Percentiles rank a stretch among this genome's conserved stretches.
Conservation (phyloP, 2,329 filamentous ascomycete species). For the Davidsoniella australis region DNA sequence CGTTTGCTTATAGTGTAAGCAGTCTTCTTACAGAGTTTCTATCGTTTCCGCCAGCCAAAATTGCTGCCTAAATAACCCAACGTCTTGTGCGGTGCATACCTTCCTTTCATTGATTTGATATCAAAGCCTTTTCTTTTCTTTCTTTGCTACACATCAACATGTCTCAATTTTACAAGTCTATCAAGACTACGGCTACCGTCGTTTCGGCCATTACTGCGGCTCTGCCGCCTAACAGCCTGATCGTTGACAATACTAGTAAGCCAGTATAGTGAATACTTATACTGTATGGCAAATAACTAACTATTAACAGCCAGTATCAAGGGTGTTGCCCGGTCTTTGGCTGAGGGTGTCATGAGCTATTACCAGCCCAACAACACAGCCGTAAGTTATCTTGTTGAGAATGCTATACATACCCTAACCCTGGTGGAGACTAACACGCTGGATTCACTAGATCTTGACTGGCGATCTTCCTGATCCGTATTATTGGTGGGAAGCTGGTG, state of each 20-base stretch:
- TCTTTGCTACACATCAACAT: neutral
- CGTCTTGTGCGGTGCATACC: too few relatives aligned
- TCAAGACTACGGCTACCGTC: neutral
- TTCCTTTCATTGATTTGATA: too few relatives aligned
- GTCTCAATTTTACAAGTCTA: constrained; percentile 10
- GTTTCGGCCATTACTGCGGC: constrained; percentile 2
- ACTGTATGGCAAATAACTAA: neutral
- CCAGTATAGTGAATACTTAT: neutral
- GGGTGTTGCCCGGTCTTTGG: constrained; percentile 41
- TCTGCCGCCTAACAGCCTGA: constrained; percentile 5
- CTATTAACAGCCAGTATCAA: constrained; percentile 38
- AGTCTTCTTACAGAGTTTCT: too few relatives aligned
- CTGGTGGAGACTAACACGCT: neutral
- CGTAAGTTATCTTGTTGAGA: neutral
- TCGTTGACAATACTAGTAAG: constrained; percentile 9
- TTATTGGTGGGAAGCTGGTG: constrained; percentile 52
- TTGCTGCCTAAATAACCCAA: too few relatives aligned
- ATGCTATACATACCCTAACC: constrained; percentile 12
- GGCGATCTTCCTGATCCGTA: constrained; percentile 49
- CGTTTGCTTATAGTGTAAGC: too few relatives aligned
- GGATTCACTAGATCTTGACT: constrained; percentile 17
- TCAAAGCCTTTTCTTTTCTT: neutral
- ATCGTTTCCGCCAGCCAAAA: too few relatives aligned
- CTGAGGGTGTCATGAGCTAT: constrained; percentile 43
- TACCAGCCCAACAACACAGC: constrained; percentile 39